A percentile compares a stretch with the other conserved stretches of the same genome.
Evolutionary conservation across 257 asterid species (phyloP).

Genomic region (Solanum piurae): DNA sequence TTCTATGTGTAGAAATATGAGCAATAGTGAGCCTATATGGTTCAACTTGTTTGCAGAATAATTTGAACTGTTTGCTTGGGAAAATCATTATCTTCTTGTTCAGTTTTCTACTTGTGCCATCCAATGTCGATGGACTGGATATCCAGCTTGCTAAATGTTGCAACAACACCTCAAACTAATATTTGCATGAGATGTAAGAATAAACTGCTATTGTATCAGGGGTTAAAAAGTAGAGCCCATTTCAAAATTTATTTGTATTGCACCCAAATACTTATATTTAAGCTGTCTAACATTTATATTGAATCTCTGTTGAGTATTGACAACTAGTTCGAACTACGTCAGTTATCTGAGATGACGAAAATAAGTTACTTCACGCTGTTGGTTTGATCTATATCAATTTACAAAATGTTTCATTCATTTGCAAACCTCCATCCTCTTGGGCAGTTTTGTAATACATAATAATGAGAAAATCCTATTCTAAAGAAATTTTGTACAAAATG

Average conservation of each 20-base stretch:
- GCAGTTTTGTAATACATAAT: not conserved
- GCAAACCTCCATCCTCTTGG: not conserved
- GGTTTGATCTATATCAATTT: not conserved
- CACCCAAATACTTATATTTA: not conserved
- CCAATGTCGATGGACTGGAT: not conserved
- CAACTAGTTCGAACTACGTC: not conserved
- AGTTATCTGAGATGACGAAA: not conserved
- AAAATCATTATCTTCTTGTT: not conserved
- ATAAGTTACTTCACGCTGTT: not conserved
- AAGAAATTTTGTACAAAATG: not conserved
- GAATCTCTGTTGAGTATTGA: not conserved
- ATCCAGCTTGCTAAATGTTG: not conserved
- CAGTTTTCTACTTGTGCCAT: not conserved
- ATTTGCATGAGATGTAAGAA: not conserved
- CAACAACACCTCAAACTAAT: not conserved
- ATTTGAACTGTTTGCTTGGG: not conserved
- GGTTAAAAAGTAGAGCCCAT: not conserved
- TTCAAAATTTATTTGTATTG: not conserved
- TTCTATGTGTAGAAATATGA: not conserved
- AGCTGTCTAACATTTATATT: not conserved
- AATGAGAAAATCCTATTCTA: not conserved
- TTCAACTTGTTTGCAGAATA: conserved; percentile 4
- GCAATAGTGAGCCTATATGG: not conserved
- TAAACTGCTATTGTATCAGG: not conserved
- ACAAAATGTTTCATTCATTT: not conserved